Conservation (phyloP, 176 grass and related monocot species). For the Ensete ventricosum region DNA sequence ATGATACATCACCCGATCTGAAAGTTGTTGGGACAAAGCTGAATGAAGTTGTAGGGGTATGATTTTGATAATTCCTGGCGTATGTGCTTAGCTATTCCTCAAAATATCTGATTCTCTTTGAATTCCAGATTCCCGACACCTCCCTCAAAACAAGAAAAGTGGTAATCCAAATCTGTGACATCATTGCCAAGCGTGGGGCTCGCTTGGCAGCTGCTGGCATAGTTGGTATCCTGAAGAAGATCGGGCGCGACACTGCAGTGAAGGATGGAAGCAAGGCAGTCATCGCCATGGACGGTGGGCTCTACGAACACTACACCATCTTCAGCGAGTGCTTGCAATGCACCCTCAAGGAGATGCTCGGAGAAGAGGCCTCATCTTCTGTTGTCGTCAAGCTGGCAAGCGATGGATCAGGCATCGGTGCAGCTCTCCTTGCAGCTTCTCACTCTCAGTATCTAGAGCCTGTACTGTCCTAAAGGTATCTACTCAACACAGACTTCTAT, state of each 20-base stretch:
- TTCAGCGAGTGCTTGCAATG: slow-evolving; percentile 28
- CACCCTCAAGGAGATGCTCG: slow-evolving; percentile 35
- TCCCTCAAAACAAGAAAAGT: slow-evolving; percentile 39
- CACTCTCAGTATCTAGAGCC: slow-evolving; percentile 31
- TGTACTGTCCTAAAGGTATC: slow-evolving; percentile 6
- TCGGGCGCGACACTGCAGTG: slow-evolving; percentile 21
- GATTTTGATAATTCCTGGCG: neutral
- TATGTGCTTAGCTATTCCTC: neutral
- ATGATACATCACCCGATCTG: slow-evolving; percentile 56
- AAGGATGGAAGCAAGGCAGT: slow-evolving; percentile 24
- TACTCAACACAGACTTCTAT: neutral
- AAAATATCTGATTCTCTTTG: neutral
- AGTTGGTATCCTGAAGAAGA: slow-evolving; percentile 52
- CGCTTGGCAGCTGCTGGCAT: slow-evolving; percentile 46
- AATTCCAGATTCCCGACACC: slow-evolving; percentile 40
- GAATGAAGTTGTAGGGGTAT: slow-evolving; percentile 49
- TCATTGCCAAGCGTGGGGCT: slow-evolving; percentile 47
- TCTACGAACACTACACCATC: slow-evolving; percentile 33
- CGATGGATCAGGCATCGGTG: slow-evolving; percentile 27
- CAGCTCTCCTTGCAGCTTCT: slow-evolving; percentile 31
- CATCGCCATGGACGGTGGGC: slow-evolving; percentile 32
- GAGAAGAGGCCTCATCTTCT: slow-evolving; percentile 22
- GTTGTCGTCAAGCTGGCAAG: slow-evolving; percentile 32
- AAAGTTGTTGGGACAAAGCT: slow-evolving; percentile 41
- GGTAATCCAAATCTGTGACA: slow-evolving; percentile 29